These are phyloP conservation scores for Pyronema omphalodes DNA, from an alignment of 495 filamentous ascomycete species.

Conservation along the genomic window DNA sequence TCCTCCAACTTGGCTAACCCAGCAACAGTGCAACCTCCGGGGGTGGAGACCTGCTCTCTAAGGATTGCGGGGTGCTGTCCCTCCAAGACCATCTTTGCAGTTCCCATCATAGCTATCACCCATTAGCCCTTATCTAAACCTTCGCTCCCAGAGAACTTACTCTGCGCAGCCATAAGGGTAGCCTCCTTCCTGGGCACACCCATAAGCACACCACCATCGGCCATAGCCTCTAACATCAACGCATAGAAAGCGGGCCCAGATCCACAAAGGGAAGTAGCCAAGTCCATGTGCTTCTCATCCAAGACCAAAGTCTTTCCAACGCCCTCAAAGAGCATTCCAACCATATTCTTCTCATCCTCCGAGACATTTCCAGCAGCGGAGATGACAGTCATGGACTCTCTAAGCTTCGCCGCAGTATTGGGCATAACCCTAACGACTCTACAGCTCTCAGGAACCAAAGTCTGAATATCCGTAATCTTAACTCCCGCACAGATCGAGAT, in stretches of 20 bases:
- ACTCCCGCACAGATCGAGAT: conserved; percentile 79
- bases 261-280: conserved; percentile 53
- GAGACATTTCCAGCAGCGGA: conserved; percentile 40
- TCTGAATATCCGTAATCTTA: conserved; percentile 26
- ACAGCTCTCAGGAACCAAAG: conserved; percentile 26
- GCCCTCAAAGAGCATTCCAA: conserved; percentile 59
- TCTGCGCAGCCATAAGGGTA: conserved; percentile 64
- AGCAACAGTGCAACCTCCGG: conserved; percentile 64
- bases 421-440: conserved; percentile 58
- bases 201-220: conserved; percentile 67
- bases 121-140: neutral
- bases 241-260: conserved; percentile 65
- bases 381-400: conserved; percentile 71
- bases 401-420: conserved; percentile 47
- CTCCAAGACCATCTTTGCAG: conserved; percentile 46
- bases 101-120: conserved; percentile 36
- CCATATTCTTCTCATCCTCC: conserved; percentile 32
- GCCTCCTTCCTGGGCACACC: conserved; percentile 60
- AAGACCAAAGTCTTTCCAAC: conserved; percentile 51
- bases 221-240: conserved; percentile 56
- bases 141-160: conserved; percentile 25
- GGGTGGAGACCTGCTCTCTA: conserved; percentile 60
- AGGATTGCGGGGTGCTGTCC: conserved; percentile 63
- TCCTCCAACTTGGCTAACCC: conserved; percentile 62
- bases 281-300: conserved; percentile 51